These are phyloP conservation scores for Meyerozyma guilliermondii DNA, from an alignment of 1,139 yeast species.

Conservation along the genomic window DNA sequence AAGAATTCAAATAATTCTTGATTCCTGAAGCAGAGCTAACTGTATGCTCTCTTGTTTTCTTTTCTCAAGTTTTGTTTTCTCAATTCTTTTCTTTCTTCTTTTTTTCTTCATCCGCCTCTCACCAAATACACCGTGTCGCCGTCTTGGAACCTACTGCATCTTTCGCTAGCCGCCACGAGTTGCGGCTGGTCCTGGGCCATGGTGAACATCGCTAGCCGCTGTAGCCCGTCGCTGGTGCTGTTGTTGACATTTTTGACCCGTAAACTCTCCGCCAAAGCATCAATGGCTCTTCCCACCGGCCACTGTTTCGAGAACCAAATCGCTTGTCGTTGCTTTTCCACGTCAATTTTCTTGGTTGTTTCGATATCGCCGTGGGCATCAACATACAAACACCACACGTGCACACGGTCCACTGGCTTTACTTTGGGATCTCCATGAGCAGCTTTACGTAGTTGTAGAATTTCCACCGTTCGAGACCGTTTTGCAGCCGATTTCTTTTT, in stretches of 20 bases:
- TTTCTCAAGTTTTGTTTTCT: neutral
- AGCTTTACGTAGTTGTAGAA: slow-evolving; percentile 34
- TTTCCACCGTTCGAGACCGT: slow-evolving; percentile 16
- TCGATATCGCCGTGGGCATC: slow-evolving; percentile 24
- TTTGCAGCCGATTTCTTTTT: slow-evolving; percentile 13
- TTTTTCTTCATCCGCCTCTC: slow-evolving; percentile 32
- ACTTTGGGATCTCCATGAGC: slow-evolving; percentile 71
- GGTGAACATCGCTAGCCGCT: slow-evolving; percentile 43
- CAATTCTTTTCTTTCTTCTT: neutral
- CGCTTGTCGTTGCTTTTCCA: slow-evolving; percentile 27
- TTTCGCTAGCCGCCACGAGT: slow-evolving; percentile 28
- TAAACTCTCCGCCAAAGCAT: slow-evolving; percentile 53
- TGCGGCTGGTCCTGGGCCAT: slow-evolving; percentile 20
- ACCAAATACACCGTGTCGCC: slow-evolving; percentile 54
- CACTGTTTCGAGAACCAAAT: slow-evolving; percentile 56
- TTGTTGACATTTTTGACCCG: slow-evolving; percentile 56
- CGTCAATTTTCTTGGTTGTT: slow-evolving; percentile 18
- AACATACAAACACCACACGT: slow-evolving; percentile 53
- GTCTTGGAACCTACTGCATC: slow-evolving; percentile 43
- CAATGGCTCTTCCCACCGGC: slow-evolving; percentile 78
- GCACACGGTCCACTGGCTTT: slow-evolving; percentile 50
- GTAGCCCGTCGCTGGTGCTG: slow-evolving; percentile 35
- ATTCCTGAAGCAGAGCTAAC: too few species aligned
- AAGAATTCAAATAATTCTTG: too few species aligned
- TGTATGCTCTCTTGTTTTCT: too few species aligned